Conservation (phyloP, 768 basidiomycete genomes). For the Mycena kentingensis region DNA sequence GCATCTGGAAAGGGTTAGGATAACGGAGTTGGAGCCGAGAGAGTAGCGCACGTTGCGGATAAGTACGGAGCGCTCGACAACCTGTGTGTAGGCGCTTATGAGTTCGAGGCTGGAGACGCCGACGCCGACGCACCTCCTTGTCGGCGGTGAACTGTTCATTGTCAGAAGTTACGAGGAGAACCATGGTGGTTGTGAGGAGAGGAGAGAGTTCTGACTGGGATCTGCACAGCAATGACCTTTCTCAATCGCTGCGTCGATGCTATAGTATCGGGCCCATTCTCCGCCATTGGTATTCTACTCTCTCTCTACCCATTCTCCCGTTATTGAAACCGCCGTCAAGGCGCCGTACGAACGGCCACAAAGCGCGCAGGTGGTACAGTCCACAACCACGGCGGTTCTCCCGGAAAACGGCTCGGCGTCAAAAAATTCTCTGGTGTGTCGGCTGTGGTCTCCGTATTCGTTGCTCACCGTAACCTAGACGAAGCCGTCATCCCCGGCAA, state of each 20-base stretch:
- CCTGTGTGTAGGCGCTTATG: too few species aligned
- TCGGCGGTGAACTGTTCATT: conserved; percentile 93
- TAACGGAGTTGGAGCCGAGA: conserved; percentile 33
- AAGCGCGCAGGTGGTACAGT: conserved; percentile 96
- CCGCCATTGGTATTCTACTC: conserved; percentile 38
- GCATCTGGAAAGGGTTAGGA: conserved; percentile 12
- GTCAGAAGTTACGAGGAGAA: conserved; percentile 87
- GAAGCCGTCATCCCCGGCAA: conserved; percentile 92
- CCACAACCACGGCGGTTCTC: conserved; percentile 89
- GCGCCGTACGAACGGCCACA: conserved; percentile 88
- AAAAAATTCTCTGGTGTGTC: conserved; percentile 92
- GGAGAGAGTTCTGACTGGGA: not conserved
- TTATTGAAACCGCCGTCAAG: conserved; percentile 29
- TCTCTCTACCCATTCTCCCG: conserved; percentile 1
- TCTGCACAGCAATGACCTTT: too few species aligned
- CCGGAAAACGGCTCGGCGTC: conserved; percentile 90
- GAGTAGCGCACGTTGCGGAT: conserved; percentile 99
- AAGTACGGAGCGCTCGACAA: conserved; percentile 92
- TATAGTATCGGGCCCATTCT: conserved; percentile 49
- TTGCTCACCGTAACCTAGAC: conserved; percentile 49
- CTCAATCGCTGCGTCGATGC: conserved; percentile 45
- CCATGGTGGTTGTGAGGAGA: conserved; percentile 9
- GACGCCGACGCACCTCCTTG: too few species aligned
- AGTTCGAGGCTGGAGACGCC: too few species aligned
- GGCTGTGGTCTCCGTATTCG: not conserved